phyloP scores from a whole-genome alignment of 179 eudicot genomes.

The Vitellaria paradoxa region DNA sequence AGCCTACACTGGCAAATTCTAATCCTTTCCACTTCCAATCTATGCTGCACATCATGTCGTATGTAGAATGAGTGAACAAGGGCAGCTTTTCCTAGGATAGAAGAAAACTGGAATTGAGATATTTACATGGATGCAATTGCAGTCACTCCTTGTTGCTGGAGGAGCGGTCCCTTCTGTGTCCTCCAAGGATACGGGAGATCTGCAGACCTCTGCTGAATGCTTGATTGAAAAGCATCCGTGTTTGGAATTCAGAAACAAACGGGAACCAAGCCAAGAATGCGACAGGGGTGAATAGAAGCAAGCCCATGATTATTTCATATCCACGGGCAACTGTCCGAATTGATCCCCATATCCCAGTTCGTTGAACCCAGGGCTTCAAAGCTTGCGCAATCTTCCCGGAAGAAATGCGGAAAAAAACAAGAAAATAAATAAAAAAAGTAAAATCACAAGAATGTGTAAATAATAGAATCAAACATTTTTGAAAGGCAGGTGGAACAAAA shows the following conservation, averaged over 20 bases:
- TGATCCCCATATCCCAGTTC: slow-evolving; percentile 42
- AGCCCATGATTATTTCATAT: slow-evolving; percentile 51
- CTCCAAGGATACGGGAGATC: slow-evolving; percentile 63
- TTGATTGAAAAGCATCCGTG: slow-evolving; percentile 63
- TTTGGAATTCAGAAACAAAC: slow-evolving; percentile 59
- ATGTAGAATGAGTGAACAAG: not conserved
- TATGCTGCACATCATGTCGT: not conserved
- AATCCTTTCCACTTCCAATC: not conserved
- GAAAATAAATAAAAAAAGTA: not conserved
- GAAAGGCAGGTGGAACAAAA: not conserved
- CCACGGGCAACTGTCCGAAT: slow-evolving; percentile 42
- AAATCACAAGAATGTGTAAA: not conserved
- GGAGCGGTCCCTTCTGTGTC: slow-evolving; percentile 46
- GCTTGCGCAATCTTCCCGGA: slow-evolving; percentile 51
- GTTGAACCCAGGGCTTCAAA: slow-evolving; percentile 31
- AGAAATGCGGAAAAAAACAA: not conserved
- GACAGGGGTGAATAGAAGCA: slow-evolving; percentile 50
- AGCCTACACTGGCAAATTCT: too few species aligned
- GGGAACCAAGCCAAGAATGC: slow-evolving; percentile 68
- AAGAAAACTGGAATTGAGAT: not conserved
- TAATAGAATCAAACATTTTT: too few species aligned
- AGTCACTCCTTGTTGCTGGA: slow-evolving; percentile 40
- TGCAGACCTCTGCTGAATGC: slow-evolving; percentile 70
- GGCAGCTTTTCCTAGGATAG: not conserved
- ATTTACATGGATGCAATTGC: not conserved